These are phyloP conservation scores for Platanthera guangdongensis DNA, from an alignment of 106 monocot species.

Conservation along the genomic window DNA sequence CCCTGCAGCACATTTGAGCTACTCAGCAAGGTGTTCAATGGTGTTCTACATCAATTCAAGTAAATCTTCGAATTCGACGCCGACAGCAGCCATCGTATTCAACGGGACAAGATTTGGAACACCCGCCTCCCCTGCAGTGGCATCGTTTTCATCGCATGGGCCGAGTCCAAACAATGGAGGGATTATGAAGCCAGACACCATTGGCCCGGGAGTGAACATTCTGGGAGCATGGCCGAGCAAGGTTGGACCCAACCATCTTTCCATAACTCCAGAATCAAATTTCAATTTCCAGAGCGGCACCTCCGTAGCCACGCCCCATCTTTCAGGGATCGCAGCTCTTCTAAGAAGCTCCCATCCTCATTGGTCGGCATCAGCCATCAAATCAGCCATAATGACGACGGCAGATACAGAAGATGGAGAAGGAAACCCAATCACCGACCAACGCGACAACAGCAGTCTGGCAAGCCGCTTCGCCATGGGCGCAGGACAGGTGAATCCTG, in stretches of 20 bases:
- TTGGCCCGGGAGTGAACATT: conserved; percentile 41
- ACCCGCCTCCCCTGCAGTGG: conserved; percentile 12
- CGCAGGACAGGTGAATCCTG: conserved; percentile 29
- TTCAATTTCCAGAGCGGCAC: conserved; percentile 36
- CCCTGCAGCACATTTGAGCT: conserved; percentile 17
- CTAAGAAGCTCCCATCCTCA: conserved; percentile 11
- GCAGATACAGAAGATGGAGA: conserved; percentile 15
- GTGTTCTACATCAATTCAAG: conserved; percentile 1
- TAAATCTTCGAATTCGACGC: neutral
- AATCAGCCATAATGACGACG: conserved; percentile 56
- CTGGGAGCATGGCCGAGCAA: conserved; percentile 22
- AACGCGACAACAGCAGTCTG: neutral
- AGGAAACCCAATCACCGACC: conserved; percentile 14
- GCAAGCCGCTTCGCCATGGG: conserved; percentile 35
- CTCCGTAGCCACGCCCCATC: conserved; percentile 32
- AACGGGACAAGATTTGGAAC: conserved; percentile 12
- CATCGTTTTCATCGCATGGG: conserved; percentile 36
- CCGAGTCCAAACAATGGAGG: conserved; percentile 21
- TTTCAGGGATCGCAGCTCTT: conserved; percentile 48
- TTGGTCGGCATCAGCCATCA: conserved; percentile 40
- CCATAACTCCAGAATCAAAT: neutral
- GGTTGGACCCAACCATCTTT: neutral
- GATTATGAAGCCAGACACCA: conserved; percentile 41
- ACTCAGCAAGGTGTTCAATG: neutral
- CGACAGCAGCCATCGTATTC: conserved; percentile 9